Percentiles rank a stretch among this genome's conserved stretches.
phyloP scores from a whole-genome alignment of 2,329 filamentous ascomycete species.

The Metarhizium brunneum region DNA sequence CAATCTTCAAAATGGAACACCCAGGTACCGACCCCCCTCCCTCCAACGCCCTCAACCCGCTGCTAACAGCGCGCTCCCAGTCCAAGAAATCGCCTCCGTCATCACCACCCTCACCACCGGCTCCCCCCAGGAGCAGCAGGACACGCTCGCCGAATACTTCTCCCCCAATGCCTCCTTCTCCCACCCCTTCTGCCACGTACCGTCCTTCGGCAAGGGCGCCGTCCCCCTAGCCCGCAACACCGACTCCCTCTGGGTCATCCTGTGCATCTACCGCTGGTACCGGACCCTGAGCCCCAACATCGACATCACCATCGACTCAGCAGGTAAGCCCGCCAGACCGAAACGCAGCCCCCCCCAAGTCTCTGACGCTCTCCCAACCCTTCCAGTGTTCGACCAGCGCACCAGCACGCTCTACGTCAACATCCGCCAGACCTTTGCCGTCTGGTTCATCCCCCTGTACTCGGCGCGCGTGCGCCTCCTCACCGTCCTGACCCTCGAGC shows the following conservation, averaged over 20 bases:
- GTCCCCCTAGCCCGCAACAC: slow-evolving; percentile 32
- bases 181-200: slow-evolving; percentile 70
- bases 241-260: slow-evolving; percentile 58
- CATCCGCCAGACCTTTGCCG: slow-evolving; percentile 64
- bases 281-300: slow-evolving; percentile 72
- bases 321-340: slow-evolving; percentile 28
- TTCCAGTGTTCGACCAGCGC: slow-evolving; percentile 55
- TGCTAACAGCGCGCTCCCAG: slow-evolving; percentile 15
- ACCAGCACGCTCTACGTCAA: slow-evolving; percentile 63
- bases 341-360: too few relatives aligned
- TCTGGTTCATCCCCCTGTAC: slow-evolving; percentile 73
- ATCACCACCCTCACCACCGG: slow-evolving; percentile 62
- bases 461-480: slow-evolving; percentile 57
- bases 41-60: not conserved
- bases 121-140: slow-evolving; percentile 53
- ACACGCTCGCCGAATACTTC: slow-evolving; percentile 64
- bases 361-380: not conserved
- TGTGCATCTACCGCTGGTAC: slow-evolving; percentile 72
- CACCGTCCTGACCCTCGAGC: slow-evolving; percentile 54
- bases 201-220: slow-evolving; percentile 34
- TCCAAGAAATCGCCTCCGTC: slow-evolving; percentile 50
- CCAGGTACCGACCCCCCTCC: slow-evolving; percentile 24
- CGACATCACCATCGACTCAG: slow-evolving; percentile 53
- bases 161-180: slow-evolving; percentile 61
- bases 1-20: slow-evolving; percentile 26